Conservation (phyloP, 2,329 filamentous ascomycete species). For the Dactylella cylindrospora region DNA sequence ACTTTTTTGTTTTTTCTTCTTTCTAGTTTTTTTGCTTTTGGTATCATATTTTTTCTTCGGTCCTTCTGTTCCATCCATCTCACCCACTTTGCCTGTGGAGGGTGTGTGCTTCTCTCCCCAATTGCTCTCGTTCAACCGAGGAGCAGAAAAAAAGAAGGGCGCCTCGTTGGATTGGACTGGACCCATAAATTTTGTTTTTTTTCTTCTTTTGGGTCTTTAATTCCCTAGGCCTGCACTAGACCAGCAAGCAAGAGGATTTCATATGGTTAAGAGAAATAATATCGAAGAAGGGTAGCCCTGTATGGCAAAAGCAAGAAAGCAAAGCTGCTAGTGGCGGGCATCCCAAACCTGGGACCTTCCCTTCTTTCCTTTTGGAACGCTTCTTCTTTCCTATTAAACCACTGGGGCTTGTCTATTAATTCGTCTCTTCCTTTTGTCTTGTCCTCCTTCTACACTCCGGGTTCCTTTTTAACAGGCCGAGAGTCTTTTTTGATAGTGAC, state of each 20-base stretch:
- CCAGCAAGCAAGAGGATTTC: too few relatives aligned
- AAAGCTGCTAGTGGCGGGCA: constrained; percentile 14
- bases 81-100: neutral
- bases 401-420: constrained; percentile 36
- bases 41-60: constrained; percentile 40
- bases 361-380: constrained; percentile 45
- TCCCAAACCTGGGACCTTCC: constrained; percentile 44
- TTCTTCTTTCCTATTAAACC: constrained; percentile 45
- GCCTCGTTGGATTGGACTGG: constrained; percentile 21
- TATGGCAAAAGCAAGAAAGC: constrained; percentile 34
- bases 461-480: constrained; percentile 53
- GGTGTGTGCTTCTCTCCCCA: too few relatives aligned
- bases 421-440: constrained; percentile 42
- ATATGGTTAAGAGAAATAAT: neutral
- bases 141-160: constrained; percentile 4
- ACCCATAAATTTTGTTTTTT: neutral
- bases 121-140: constrained; percentile 34
- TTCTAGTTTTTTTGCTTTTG: constrained; percentile 35
- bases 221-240: too few relatives aligned
- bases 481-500: constrained; percentile 52
- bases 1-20: constrained; percentile 18
- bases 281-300: constrained; percentile 20
- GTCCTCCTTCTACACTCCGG: constrained; percentile 16
- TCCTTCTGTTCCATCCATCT: constrained; percentile 7
- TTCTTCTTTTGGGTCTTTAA: too few relatives aligned